phyloP scores from a whole-genome alignment of 345 rosid species.

The Gossypium turneri region DNA sequence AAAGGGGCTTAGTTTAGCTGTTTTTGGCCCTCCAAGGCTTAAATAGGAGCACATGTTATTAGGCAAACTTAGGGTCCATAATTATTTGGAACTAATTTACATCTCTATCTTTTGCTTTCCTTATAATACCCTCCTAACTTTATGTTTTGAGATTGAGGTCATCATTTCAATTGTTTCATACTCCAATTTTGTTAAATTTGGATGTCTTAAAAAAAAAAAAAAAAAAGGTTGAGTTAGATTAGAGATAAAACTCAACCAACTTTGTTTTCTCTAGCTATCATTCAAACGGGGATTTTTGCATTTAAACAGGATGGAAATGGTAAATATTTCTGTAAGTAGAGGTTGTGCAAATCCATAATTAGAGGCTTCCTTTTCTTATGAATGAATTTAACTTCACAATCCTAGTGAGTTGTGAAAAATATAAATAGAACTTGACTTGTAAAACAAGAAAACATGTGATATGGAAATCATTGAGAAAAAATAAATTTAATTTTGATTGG shows the following conservation, averaged over 20 bases:
- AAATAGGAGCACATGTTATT: not conserved
- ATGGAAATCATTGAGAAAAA: not conserved
- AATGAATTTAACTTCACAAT: not conserved
- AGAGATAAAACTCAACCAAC: too few species aligned
- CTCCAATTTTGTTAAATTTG: too few species aligned
- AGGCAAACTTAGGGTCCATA: constrained; percentile 8
- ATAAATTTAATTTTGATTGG: too few species aligned
- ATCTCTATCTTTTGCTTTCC: not conserved
- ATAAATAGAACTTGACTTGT: constrained; percentile 23
- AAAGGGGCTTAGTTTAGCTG: not conserved
- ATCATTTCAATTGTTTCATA: too few species aligned
- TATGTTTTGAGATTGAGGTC: too few species aligned
- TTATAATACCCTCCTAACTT: not conserved
- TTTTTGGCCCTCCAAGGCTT: not conserved
- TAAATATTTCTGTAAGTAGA: not conserved
- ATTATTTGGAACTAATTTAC: constrained; percentile 10
- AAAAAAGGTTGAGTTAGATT: too few species aligned
- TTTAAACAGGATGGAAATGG: too few species aligned
- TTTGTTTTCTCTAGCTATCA: too few species aligned
- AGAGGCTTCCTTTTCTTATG: constrained; percentile 6
- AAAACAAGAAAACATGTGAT: constrained; percentile 25
- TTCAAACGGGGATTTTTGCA: too few species aligned
- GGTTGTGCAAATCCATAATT: not conserved
- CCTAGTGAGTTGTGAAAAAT: not conserved
- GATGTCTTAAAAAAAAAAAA: too few species aligned